Conservation (phyloP, 2,329 filamentous ascomycete species). For the Pestalotiopsis sp. region DNA sequence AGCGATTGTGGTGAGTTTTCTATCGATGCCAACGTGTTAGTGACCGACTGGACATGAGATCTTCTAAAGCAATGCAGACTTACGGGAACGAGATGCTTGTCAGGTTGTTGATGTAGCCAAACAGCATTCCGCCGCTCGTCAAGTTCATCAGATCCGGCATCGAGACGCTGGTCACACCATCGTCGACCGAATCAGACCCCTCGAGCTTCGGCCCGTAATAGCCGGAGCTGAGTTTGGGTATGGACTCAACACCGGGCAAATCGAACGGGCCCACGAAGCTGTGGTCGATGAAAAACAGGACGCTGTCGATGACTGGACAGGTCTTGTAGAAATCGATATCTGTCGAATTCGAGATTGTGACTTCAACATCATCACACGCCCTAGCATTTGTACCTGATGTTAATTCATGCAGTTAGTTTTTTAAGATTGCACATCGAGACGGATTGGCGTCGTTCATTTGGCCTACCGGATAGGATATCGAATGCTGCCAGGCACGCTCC, state of each 20-base stretch:
- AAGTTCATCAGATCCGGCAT: background rate
- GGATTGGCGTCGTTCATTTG: background rate
- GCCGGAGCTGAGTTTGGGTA: background rate
- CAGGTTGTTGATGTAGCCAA: background rate
- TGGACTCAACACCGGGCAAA: background rate
- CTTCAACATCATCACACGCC: background rate
- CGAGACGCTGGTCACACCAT: background rate
- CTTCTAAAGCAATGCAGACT: background rate
- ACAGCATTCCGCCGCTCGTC: background rate
- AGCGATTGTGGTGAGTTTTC: background rate
- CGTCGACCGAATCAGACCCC: background rate
- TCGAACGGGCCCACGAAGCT: background rate
- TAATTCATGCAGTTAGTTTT: background rate
- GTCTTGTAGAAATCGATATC: slow-evolving; percentile 4
- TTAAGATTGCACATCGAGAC: background rate
- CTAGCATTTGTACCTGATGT: background rate
- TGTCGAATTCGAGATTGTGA: background rate
- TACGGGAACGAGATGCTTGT: background rate
- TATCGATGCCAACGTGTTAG: background rate
- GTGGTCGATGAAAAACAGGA: background rate
- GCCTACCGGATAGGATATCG: background rate
- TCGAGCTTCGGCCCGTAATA: background rate
- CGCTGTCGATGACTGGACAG: background rate
- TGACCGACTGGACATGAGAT: background rate
- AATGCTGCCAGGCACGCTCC: background rate